Percentiles rank a stretch among this genome's conserved stretches.
phyloP scores from a whole-genome alignment of 345 rosid species.

The Moringa oleifera region DNA sequence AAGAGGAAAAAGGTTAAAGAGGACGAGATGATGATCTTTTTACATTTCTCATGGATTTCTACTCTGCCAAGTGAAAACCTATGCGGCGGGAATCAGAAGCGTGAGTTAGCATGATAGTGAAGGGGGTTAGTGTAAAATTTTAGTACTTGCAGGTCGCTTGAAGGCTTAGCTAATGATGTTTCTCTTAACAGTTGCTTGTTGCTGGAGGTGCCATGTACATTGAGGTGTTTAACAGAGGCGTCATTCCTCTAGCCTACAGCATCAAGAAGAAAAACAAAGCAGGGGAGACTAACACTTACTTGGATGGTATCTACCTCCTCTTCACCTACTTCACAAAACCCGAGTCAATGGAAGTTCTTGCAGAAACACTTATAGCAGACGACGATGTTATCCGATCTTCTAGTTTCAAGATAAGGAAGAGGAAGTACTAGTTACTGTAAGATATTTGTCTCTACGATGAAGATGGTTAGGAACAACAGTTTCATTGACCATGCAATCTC shows the following conservation, averaged over 20 bases:
- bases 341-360: conserved; percentile 56
- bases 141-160: background rate
- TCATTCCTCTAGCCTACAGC: conserved; percentile 81
- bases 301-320: conserved; percentile 90
- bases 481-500: conserved; percentile 5
- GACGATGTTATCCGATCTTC: conserved; percentile 74
- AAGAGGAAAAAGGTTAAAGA: background rate
- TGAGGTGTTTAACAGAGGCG: conserved; percentile 96
- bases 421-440: conserved; percentile 39
- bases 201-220: conserved; percentile 99
- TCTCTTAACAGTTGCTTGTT: conserved; percentile 63
- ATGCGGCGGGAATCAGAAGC: too few relatives aligned
- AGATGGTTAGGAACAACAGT: conserved; percentile 15
- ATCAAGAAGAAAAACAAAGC: conserved; percentile 87
- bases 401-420: conserved; percentile 65
- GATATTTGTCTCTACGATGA: conserved; percentile 9
- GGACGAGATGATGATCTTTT: background rate
- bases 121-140: too few relatives aligned
- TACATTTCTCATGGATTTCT: background rate
- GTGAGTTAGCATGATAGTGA: too few relatives aligned
- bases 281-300: conserved; percentile 69
- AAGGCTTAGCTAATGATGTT: conserved; percentile 6
- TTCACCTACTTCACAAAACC: conserved; percentile 92
- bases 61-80: too few relatives aligned
- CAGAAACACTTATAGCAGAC: conserved; percentile 42